Evolutionary conservation across 225 moss, liverwort and hornwort species (phyloP), one percentile per base, ranked within the genome.

Genomic region (Pseudoscleropodium purum): DNA sequence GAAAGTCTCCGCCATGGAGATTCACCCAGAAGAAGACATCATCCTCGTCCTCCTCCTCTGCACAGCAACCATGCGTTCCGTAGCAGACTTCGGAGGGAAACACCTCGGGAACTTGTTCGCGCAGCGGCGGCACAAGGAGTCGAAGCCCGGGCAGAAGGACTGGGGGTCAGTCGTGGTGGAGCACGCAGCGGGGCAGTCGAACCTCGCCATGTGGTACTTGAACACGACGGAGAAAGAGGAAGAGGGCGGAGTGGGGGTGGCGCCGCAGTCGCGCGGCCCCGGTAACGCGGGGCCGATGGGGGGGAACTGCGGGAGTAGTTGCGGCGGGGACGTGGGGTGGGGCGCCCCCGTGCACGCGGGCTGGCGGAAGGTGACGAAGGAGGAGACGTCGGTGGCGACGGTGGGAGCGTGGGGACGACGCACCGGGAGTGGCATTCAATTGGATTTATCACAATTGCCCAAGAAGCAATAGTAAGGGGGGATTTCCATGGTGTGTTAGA

Each of bases 141-240:
- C 86, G 59, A 91, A 88, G 89, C 95, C 95, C 51, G 96, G 97
- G 70, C 87, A 93, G 31, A 95, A 93, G 86, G 97, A 96, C 47
- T 98, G 97, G 96, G 96, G 96, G 33, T 94, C 94, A 6, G 95
- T 98, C 79, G 96, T 96, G 60, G 89, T 98, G 41, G 97, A 98
- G 54, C 92, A 96, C 45, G 95, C 93, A 6, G 78, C 87, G 37
- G 82, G 86, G 21, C 93, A 94, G 79, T 94, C 96, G 30, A 94
- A 96, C 52, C 86, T 96, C 25, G 91, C 92, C 61, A 90, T 91
- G 75, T 98, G 97, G 97, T 98, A 95, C 85, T 89, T 95, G 54
- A 96, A 96, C 81, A 89, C 92, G 33, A 84, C 88, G 66, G 57
- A 57, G 30, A 10, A 65, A 7, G 83, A 36, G 24, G 36, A 87